Percentiles rank a stretch among this genome's conserved stretches.
Conservation (phyloP, 108 stramenopile genomes). For the Nitzschia inconspicua region DNA sequence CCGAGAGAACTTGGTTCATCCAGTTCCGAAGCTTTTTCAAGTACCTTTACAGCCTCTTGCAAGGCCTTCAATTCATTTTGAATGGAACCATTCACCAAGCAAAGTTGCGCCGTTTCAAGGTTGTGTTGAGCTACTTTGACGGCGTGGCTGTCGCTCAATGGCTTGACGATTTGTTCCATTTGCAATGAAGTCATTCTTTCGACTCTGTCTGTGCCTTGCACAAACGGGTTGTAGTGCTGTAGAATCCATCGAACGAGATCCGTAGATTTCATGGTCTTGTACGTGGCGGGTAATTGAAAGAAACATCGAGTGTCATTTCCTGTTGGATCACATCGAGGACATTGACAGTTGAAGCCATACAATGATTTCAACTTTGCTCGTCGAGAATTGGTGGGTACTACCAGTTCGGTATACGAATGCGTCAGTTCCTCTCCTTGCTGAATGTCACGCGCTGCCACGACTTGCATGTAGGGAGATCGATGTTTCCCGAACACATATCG, state of each 20-base stretch:
- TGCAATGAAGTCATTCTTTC: too few species aligned
- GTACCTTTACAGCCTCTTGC: background rate
- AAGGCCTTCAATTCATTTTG: background rate
- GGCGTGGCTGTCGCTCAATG: background rate
- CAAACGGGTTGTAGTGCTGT: conserved; percentile 19
- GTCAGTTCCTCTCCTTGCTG: conserved; percentile 52
- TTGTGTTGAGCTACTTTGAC: background rate
- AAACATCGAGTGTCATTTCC: background rate
- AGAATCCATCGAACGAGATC: conserved; percentile 2
- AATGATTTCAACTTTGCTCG: conserved; percentile 26
- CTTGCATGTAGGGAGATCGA: conserved; percentile 17
- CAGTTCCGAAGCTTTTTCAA: background rate
- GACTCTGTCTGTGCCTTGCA: too few species aligned
- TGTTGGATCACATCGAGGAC: conserved; percentile 33
- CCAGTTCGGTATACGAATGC: conserved; percentile 66
- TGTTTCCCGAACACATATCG: conserved; percentile 22
- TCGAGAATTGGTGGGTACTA: conserved; percentile 31
- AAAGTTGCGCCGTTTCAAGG: conserved; percentile 4
- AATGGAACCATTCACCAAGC: background rate
- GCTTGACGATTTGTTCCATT: background rate
- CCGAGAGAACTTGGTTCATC: background rate
- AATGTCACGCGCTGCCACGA: conserved; percentile 22
- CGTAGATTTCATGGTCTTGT: background rate
- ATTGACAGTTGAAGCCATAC: conserved; percentile 63
- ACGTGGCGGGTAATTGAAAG: conserved; percentile 1